Evolutionary conservation across 306 rosid genomes (phyloP), one percentile per base, ranked within the genome.

Genomic region (Quercus dentata): DNA sequence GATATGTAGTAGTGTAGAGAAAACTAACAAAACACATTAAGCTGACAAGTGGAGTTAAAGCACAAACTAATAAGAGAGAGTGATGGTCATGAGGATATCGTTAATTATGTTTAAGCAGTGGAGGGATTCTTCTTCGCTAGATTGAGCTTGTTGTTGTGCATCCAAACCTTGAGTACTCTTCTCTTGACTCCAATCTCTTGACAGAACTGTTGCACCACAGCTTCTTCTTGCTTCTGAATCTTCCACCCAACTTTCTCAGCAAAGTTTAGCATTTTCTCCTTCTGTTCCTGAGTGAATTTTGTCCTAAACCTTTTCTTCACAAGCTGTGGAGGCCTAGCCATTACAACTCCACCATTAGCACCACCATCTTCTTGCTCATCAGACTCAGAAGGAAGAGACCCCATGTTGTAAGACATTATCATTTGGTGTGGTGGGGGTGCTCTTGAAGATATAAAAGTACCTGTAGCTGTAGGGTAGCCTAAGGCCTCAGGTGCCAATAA

Each of bases 131-230:
- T 87, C 35, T 84, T 91, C 69, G 93, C 88, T 2, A 89, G 90
- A 76, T 79, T 91, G 76, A 86, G 92, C 72, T 91, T 91, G 58
- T 91, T 91, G 86, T 91, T 91, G 78, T 91, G 97, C 97, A 91
- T 91, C 97, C 97, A 91, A 81, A 91, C 97, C 87, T 91, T 91
- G 67, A 91, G 93, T 1, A 91, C 93, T 83, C 93, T 87, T 79
- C 93, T 84, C 68, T 85, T 91, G 19, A 91, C 87, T 2, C 97
- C 97, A 84, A 91, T 89, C 88, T 91, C 93, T 59, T 89, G 89
- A 80, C 97, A 91, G 88, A 91, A 84, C 19, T 89, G 91, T 63
- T 89, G 93, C 81, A 91, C 88, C 6, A 85, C 86, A 14, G 90
- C 83, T n/a, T 91, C 97, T 68, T 91, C 97, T 33, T 91, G 93